phyloP scores from a whole-genome alignment of 1,284 basidiomycete species.

The Neotropicomus parvogracilis region DNA sequence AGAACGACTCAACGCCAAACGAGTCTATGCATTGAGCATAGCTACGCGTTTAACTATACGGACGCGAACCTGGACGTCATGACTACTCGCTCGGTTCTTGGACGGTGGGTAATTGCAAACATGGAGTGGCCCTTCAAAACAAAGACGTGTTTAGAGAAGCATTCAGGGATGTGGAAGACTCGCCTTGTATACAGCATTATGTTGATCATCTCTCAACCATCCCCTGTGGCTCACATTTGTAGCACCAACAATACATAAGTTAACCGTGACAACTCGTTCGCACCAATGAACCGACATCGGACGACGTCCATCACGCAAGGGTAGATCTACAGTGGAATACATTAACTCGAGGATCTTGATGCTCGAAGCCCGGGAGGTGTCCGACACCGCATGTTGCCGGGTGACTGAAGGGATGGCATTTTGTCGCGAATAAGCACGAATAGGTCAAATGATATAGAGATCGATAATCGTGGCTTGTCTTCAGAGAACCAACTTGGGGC shows the following conservation, averaged over 20 bases:
- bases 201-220: neutral
- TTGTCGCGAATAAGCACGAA: slow-evolving; percentile 4
- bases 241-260: slow-evolving; percentile 23
- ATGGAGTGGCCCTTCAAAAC: slow-evolving; percentile 59
- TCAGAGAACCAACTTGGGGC: slow-evolving; percentile 15
- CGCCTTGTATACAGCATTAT: slow-evolving; percentile 19
- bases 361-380: too few relatives aligned
- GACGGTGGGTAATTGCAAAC: slow-evolving; percentile 47
- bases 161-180: slow-evolving; percentile 20
- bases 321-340: slow-evolving; percentile 15
- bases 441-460: neutral
- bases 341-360: slow-evolving; percentile 12
- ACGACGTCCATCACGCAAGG: slow-evolving; percentile 9
- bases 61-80: too few relatives aligned
- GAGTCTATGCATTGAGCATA: too few relatives aligned
- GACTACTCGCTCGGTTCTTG: slow-evolving; percentile 21
- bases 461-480: neutral
- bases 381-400: neutral
- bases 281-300: slow-evolving; percentile 5
- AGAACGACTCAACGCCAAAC: too few relatives aligned
- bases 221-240: slow-evolving; percentile 3
- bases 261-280: slow-evolving; percentile 6
- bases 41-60: too few relatives aligned
- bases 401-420: neutral
- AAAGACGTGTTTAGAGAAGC: slow-evolving; percentile 50